Percentiles rank a stretch among this genome's conserved stretches.
These are phyloP conservation scores for Galerina marginata DNA, from an alignment of 768 basidiomycete species.

Conservation along the genomic window DNA sequence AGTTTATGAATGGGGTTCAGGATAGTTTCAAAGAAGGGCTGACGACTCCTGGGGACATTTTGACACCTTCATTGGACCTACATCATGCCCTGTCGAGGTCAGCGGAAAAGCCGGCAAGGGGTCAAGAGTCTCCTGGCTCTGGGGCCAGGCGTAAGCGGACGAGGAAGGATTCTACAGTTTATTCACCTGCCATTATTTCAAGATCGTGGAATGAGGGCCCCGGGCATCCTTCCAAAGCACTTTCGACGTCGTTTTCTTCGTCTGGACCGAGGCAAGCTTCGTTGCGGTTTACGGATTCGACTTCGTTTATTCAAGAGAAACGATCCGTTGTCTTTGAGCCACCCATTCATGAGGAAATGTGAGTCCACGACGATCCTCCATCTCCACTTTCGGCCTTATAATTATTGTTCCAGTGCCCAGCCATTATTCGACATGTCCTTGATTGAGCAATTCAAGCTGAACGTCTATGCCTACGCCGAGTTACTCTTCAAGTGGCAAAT, in stretches of 20 bases:
- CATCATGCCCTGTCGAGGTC: conserved; percentile 28
- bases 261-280: conserved; percentile 47
- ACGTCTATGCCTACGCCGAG: conserved; percentile 78
- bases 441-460: conserved; percentile 50
- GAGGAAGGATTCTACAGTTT: conserved; percentile 34
- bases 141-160: conserved; percentile 22
- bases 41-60: conserved; percentile 42
- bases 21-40: conserved; percentile 54
- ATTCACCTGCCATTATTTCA: conserved; percentile 42
- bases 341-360: conserved; percentile 29
- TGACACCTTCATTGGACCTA: conserved; percentile 20
- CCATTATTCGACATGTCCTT: conserved; percentile 41
- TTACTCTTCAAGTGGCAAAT: conserved; percentile 77
- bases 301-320: conserved; percentile 28
- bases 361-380: conserved; percentile 9
- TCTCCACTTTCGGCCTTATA: background rate
- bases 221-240: conserved; percentile 34
- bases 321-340: conserved; percentile 42
- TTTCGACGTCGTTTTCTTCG: conserved; percentile 48
- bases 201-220: conserved; percentile 62
- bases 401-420: conserved; percentile 19
- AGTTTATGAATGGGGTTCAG: conserved; percentile 69
- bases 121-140: conserved; percentile 22
- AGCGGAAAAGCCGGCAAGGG: conserved; percentile 16
- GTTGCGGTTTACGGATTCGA: conserved; percentile 43